Percentiles rank a stretch among this genome's conserved stretches.
Evolutionary conservation across 2,329 filamentous ascomycete genomes (phyloP).

Genomic region (Aspergillus latus): DNA sequence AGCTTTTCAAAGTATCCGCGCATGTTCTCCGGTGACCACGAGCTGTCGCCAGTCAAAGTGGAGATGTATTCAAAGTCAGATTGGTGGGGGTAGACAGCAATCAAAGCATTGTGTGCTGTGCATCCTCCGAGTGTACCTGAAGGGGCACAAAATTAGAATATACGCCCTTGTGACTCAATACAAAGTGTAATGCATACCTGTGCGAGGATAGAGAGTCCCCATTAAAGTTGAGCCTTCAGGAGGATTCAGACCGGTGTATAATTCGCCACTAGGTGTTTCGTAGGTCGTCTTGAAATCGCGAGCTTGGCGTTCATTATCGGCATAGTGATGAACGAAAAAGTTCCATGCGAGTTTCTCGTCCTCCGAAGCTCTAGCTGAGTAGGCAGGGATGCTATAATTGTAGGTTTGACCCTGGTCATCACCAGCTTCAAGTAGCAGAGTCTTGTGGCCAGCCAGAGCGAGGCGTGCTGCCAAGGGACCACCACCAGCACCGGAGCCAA

Average conservation of each 20-base stretch:
- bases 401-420: constrained; percentile 34
- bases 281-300: constrained; percentile 42
- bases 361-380: constrained; percentile 30
- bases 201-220: too few relatives aligned
- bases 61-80: constrained; percentile 62
- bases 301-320: constrained; percentile 29
- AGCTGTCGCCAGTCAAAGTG: constrained; percentile 58
- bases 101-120: constrained; percentile 61
- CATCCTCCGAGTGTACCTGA: constrained; percentile 56
- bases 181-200: too few relatives aligned
- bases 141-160: too few relatives aligned
- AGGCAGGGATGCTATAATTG: constrained; percentile 33
- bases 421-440: constrained; percentile 41
- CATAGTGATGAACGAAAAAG: constrained; percentile 39
- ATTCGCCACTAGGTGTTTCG: constrained; percentile 33
- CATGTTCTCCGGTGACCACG: constrained; percentile 61
- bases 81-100: constrained; percentile 59
- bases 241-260: too few relatives aligned
- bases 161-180: too few relatives aligned
- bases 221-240: too few relatives aligned
- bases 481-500: constrained; percentile 40
- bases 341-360: constrained; percentile 35
- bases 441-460: constrained; percentile 36
- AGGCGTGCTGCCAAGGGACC: constrained; percentile 39
- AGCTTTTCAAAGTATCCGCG: constrained; percentile 55